Evolutionary conservation across 805 yeast species (phyloP).

Genomic region (Teunomyces kruisii): DNA sequence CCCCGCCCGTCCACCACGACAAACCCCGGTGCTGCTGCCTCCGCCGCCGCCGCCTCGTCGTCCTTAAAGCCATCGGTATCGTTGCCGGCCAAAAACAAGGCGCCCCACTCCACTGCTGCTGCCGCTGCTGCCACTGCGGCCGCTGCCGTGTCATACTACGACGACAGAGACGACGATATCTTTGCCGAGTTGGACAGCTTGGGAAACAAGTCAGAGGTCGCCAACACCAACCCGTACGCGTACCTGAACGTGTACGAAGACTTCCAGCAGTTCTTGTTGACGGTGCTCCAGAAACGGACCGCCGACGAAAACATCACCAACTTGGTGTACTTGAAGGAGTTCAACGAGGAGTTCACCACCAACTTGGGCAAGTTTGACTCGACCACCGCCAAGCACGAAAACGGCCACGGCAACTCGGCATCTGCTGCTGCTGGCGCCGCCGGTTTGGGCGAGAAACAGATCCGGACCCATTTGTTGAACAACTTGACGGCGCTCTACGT

Average conservation of each 20-base stretch:
- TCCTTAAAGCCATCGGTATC: neutral
- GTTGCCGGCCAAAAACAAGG: neutral
- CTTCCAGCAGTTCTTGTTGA: slow-evolving; percentile 21
- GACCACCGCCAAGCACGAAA: slow-evolving; percentile 12
- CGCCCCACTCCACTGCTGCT: no score
- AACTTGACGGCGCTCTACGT: slow-evolving; percentile 35
- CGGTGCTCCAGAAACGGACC: slow-evolving; percentile 6
- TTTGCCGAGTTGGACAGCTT: slow-evolving; percentile 12
- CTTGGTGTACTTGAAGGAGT: slow-evolving; percentile 16
- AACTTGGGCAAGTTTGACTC: slow-evolving; percentile 20
- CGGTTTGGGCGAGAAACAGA: slow-evolving; percentile 29
- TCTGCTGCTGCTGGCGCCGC: neutral
- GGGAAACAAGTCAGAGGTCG: slow-evolving; percentile 12
- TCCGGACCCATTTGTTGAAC: slow-evolving; percentile 33
- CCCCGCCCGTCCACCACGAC: neutral
- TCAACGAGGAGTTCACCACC: slow-evolving; percentile 15
- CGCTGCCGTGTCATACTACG: neutral
- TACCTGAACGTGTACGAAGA: slow-evolving; percentile 19
- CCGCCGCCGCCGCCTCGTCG: no score
- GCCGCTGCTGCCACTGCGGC: no score
- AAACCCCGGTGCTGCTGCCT: no score
- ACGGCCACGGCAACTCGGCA: slow-evolving; percentile 18
- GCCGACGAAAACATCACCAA: slow-evolving; percentile 10
- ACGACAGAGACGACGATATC: slow-evolving; percentile 9
- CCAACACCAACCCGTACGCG: slow-evolving; percentile 19